Conservation (phyloP, 352 stramenopile genomes). For the Porosira glacialis region DNA sequence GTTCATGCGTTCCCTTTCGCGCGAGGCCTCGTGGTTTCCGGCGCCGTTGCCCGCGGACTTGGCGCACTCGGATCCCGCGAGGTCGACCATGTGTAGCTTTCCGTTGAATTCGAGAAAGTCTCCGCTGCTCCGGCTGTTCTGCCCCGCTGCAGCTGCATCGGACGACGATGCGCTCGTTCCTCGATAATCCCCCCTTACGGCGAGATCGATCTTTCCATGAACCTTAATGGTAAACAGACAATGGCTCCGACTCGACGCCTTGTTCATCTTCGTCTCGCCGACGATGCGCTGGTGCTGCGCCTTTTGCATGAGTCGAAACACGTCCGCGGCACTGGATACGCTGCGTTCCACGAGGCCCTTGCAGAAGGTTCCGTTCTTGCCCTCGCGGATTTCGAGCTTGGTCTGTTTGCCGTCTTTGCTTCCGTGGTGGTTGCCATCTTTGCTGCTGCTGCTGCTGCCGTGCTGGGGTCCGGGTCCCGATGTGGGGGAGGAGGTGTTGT, state of each 20-base stretch:
- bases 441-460: too few relatives aligned
- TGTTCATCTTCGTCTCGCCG: slow-evolving; percentile 69
- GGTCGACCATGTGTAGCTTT: slow-evolving; percentile 81
- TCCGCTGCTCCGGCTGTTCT: too few relatives aligned
- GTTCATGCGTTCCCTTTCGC: slow-evolving; percentile 81
- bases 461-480: too few relatives aligned
- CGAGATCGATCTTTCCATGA: too few relatives aligned
- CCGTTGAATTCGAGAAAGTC: too few relatives aligned
- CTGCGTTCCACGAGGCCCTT: slow-evolving; percentile 48
- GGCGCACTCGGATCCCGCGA: slow-evolving; percentile 97
- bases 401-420: too few relatives aligned
- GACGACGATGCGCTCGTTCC: too few relatives aligned
- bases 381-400: slow-evolving; percentile 50
- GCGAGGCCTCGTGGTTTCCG: slow-evolving; percentile 40
- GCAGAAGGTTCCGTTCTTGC: slow-evolving; percentile 46
- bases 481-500: slow-evolving; percentile 59
- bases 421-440: too few relatives aligned
- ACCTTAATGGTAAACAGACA: slow-evolving; percentile 75
- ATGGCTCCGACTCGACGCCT: slow-evolving; percentile 61
- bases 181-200: too few relatives aligned
- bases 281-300: slow-evolving; percentile 50
- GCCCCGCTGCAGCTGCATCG: too few relatives aligned
- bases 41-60: slow-evolving; percentile 86
- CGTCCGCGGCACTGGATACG: slow-evolving; percentile 49
- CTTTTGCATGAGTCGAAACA: slow-evolving; percentile 58